Evolutionary conservation across 2,329 filamentous ascomycete species (phyloP), one percentile per base, ranked within the genome.

Genomic region (Colletotrichum nymphaeae): DNA sequence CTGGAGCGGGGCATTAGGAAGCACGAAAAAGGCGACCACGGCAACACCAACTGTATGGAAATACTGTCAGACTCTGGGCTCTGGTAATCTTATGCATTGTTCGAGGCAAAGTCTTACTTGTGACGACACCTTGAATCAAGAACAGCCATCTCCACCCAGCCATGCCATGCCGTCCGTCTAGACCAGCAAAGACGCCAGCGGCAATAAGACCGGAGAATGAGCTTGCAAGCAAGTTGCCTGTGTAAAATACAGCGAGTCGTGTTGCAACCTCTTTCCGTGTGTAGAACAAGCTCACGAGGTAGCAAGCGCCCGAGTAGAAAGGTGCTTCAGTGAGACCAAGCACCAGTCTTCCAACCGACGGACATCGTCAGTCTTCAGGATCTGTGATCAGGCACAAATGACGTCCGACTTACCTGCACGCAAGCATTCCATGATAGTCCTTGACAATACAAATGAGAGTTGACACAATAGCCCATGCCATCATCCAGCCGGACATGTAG

Each of bases 201-300:
- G 83, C 84, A 37, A 88, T 84, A 12, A 87, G 79, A 5, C 85
- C 85, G 0, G 82, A 82, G 26, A 86, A 86, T 1, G 83, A 81
- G 0, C 78, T 81, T 1, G 81, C 78, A 28, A 81, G 73, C 16
- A 83, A 78, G 19, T 81, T 81, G 0, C 83, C 84, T 0, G 84
- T 81, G 70, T 87, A 88, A 9, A 88, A 79, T 66, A 87, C 82
- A 5, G 84, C 81, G 37, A 86, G 83, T 60, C 85, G 80, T 3
- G 82, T 78, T 16, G 83, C 80, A 28, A 86, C 76, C 76, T 86
- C 84, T 75, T 88, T 86, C 32, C 86, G 82, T 1, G 87, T 89
- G 78, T 90, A 90, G 79, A 88, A 90, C 37, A 87, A 84, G 2
- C 85, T 86, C 3, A 90, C 80, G 57, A 88, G 83, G 63, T 79